Evolutionary conservation across 306 rosid genomes (phyloP).

Genomic region (Acacia melanoxylon): DNA sequence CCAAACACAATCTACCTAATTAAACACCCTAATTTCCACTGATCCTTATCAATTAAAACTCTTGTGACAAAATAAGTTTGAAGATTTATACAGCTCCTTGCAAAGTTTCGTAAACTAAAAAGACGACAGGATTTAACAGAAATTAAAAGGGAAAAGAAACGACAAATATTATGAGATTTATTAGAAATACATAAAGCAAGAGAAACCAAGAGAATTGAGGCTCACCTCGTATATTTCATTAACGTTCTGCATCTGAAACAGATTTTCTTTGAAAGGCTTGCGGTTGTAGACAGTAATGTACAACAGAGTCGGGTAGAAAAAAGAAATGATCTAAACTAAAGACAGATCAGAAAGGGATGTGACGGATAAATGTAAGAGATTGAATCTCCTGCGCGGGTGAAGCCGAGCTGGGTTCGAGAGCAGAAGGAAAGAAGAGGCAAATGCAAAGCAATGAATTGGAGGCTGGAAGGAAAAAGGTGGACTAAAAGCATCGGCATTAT

Average conservation of each 20-base stretch:
- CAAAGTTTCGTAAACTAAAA: constrained; percentile 6
- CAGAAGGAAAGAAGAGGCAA: constrained; percentile 12
- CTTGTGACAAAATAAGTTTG: background rate
- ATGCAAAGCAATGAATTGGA: constrained; percentile 23
- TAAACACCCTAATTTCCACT: constrained; percentile 13
- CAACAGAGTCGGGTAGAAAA: constrained; percentile 30
- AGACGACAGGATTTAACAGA: constrained; percentile 15
- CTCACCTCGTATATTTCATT: constrained; percentile 44
- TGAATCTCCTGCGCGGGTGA: constrained; percentile 35
- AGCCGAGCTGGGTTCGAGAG: constrained; percentile 41
- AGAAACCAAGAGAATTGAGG: constrained; percentile 33
- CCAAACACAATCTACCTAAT: constrained; percentile 25
- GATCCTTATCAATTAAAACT: constrained; percentile 24
- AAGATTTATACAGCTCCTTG: background rate
- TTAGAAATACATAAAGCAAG: constrained; percentile 25
- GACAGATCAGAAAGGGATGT: constrained; percentile 46
- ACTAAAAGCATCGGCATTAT: background rate
- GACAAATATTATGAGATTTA: constrained; percentile 14
- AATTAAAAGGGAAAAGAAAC: background rate
- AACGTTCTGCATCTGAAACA: constrained; percentile 33
- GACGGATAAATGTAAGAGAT: constrained; percentile 30
- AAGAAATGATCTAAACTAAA: constrained; percentile 36
- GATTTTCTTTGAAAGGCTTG: constrained; percentile 23
- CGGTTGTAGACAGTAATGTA: constrained; percentile 22
- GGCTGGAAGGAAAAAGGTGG: constrained; percentile 26